Conservation (phyloP, 805 yeast species). For the Myxozyma geophila region DNA sequence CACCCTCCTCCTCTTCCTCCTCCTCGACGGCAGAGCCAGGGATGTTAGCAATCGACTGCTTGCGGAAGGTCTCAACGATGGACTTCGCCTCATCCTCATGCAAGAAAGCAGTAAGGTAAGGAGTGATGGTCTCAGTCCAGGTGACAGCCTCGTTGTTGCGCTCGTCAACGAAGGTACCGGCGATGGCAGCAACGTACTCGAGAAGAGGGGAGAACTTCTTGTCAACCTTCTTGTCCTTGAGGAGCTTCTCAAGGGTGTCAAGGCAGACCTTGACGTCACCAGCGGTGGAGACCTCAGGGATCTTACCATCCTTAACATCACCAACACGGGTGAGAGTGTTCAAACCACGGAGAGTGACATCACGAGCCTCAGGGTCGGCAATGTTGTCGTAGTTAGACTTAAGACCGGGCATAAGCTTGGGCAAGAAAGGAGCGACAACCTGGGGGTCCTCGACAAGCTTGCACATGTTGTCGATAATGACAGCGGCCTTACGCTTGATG, state of each 20-base stretch:
- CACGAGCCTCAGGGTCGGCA: constrained; percentile 99
- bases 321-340: constrained; percentile 98
- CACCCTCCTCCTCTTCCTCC: constrained; percentile 97
- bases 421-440: constrained; percentile 99
- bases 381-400: constrained; percentile 91
- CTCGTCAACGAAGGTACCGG: constrained; percentile 99
- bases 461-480: constrained; percentile 99
- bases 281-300: constrained; percentile 98
- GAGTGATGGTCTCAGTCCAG: constrained; percentile 87
- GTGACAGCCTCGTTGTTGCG: constrained; percentile 89
- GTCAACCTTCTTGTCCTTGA: constrained; percentile 63
- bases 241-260: constrained; percentile 74
- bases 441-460: constrained; percentile 99
- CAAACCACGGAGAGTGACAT: constrained; percentile 95
- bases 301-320: constrained; percentile 84
- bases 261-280: constrained; percentile 93
- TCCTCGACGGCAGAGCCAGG: constrained; percentile 91
- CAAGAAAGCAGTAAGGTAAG: constrained; percentile 94
- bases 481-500: constrained; percentile 99
- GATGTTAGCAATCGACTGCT: constrained; percentile 95
- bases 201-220: constrained; percentile 78
- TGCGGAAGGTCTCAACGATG: constrained; percentile 91
- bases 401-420: constrained; percentile 93
- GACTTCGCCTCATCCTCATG: constrained; percentile 92
- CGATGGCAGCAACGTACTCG: constrained; percentile 89